Base-by-base conservation (phyloP, 495 filamentous ascomycete species). In the Extremus antarcticus region DNA sequence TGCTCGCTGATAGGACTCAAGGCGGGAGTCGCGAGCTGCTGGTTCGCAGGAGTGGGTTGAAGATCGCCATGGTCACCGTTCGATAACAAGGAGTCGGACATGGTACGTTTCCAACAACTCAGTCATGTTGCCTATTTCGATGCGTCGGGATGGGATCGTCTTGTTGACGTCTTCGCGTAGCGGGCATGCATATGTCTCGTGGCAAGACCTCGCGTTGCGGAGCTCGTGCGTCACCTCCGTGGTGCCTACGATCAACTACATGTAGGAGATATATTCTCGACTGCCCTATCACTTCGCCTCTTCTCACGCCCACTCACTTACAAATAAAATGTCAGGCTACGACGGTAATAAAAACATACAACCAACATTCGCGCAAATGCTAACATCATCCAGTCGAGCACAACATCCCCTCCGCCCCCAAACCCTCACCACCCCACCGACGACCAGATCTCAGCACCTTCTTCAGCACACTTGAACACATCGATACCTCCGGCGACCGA, bases 401-500 rank as follows among this genome's bases (percentile, higher is more conserved):
- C 75, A 85, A 84, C 66, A 86, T 86, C 66, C 55, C 66, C 35
- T 46, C 64, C 23, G 51, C 66, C n/a, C 40, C 56, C 39, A 52
- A 63, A 54, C 59, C 71, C 51, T 57, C 64, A 54, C 38, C 73
- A 59, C 68, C 71, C 25, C 73, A 71, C 40, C 86, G 87, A 46
- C 86, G 87, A 46, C 81, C 88, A 38, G 88, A 94, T 72, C 85
- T 95, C 70, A 84, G 85, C 46, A 87, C 84, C 68, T 96, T 97
- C 80, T 90, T 85, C 74, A 74, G 83, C 43, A 82, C 84, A 47
- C 82, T 94, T 49, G 78, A 84, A 61, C 75, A 79, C 54, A 79
- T 86, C 56, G 71, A 74, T 54, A 77, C 73, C 17, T 67, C 75
- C 15, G 68, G 71, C 57, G 63, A 66, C 50, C 62, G 68, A 38